Conservation (phyloP, 495 filamentous ascomycete genomes). For the Talaromyces nanjingensis region DNA sequence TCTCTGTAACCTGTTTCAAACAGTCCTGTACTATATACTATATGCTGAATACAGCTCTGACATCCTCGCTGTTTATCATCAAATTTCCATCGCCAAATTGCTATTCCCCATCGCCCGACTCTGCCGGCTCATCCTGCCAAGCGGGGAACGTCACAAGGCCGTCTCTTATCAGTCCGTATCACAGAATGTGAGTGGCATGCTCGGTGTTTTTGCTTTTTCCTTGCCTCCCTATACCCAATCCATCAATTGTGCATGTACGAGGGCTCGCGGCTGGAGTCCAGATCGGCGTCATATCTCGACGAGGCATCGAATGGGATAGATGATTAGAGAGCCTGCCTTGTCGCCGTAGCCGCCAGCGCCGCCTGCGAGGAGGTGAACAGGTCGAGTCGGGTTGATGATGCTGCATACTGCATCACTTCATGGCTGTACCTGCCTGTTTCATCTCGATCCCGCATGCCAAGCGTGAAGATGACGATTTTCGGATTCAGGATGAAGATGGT, state of each 20-base stretch:
- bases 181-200: slow-evolving; percentile 1
- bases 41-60: no score
- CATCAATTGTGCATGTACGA: not conserved
- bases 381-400: not conserved
- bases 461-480: not conserved
- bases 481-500: not conserved
- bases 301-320: slow-evolving; percentile 7
- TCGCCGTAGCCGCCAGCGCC: slow-evolving; percentile 6
- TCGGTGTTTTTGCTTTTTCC: not conserved
- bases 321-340: not conserved
- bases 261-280: not conserved
- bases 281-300: not conserved
- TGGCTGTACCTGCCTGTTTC: slow-evolving; percentile 10
- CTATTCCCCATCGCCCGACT: not conserved
- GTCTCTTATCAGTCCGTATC: not conserved
- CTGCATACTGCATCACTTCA: not conserved
- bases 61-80: not conserved
- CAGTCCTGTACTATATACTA: not conserved
- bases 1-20: not conserved
- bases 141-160: slow-evolving; percentile 5
- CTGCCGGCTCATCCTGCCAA: not conserved
- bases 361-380: not conserved
- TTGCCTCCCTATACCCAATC: not conserved
- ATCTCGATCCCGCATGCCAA: slow-evolving; percentile 8
- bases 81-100: not conserved